Evolutionary conservation across 202 grass and related monocot species (phyloP), one percentile per base, ranked within the genome.

Genomic region (Miscanthus sacchariflorus): DNA sequence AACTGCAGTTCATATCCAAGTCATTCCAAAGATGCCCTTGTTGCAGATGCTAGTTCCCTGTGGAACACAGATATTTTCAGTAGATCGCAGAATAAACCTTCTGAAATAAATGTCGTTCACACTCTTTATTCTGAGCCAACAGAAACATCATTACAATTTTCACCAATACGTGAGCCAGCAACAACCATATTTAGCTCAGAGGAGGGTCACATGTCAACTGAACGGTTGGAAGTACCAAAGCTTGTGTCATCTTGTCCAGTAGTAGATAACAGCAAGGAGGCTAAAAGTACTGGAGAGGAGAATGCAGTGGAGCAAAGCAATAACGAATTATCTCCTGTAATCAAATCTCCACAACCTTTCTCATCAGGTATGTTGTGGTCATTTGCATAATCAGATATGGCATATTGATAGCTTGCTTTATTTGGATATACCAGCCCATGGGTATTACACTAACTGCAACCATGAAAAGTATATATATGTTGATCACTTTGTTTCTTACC

Each of bases 151-250:
- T 88, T 87, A 81, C 82, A 87, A 64, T 84, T 90, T 85, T 90
- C 91, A 1, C 88, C 91, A 65, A 71, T 89, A 83, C 87, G 19
- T 64, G 88, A 93, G 72, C 88, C 93, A 33, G 46, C 89, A 61
- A 36, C 50, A 68, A 70, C 56, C 39, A 70, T 81, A n/a, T 40
- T 19, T 69, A 83, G 79, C 56, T 44, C 71, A 89, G 75, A 87
- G 43, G 50, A 90, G 84, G 65, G 33, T 87, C 76, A 69, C 67
- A 56, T 77, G 24, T 58, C 66, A 48, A 77, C 81, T 84, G 76
- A 82, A 81, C 80, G 39, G 30, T 27, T 79, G 19, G 89, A 84
- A 76, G 61, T 71, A 48, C 39, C 79, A 73, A 69, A 86, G 2
- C 49, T 86, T 77, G 83, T 56, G 39, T 63, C 71, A 86, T 86